Evolutionary conservation across 371 early-diverging fungal genomes (phyloP).

Genomic region (Dichotomocladium elegans): DNA sequence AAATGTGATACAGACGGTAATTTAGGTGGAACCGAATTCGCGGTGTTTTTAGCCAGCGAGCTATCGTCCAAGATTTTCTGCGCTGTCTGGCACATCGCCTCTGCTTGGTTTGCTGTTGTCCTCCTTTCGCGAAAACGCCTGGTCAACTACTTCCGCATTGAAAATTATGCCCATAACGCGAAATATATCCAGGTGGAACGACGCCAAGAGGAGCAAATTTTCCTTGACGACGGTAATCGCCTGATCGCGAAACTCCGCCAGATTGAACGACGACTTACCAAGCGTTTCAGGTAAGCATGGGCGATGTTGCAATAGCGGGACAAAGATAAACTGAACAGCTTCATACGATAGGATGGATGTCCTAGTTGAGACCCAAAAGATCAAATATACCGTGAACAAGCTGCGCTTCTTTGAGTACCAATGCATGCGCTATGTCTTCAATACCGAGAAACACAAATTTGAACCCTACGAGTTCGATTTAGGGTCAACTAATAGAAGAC

Average conservation of each 20-base stretch:
- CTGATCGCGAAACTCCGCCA: slow-evolving; percentile 25
- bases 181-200: slow-evolving; percentile 63
- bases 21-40: slow-evolving; percentile 28
- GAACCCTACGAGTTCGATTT: slow-evolving; percentile 54
- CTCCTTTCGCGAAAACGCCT: slow-evolving; percentile 36
- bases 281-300: slow-evolving; percentile 12
- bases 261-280: slow-evolving; percentile 24
- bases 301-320: slow-evolving; percentile 6
- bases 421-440: slow-evolving; percentile 69
- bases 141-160: slow-evolving; percentile 64
- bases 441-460: slow-evolving; percentile 39
- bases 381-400: slow-evolving; percentile 38
- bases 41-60: slow-evolving; percentile 52
- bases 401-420: slow-evolving; percentile 68
- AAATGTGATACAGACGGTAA: slow-evolving; percentile 33
- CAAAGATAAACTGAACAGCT: neutral
- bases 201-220: slow-evolving; percentile 41
- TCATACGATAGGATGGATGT: slow-evolving; percentile 25
- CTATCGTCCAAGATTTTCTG: slow-evolving; percentile 60
- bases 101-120: slow-evolving; percentile 58
- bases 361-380: slow-evolving; percentile 31
- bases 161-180: slow-evolving; percentile 45
- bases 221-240: slow-evolving; percentile 47
- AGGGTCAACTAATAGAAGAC: slow-evolving; percentile 45
- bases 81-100: slow-evolving; percentile 66